Evolutionary conservation across 176 grass and related monocot species (phyloP), one percentile per base, ranked within the genome.

Genomic region (Saccharum spontaneum): DNA sequence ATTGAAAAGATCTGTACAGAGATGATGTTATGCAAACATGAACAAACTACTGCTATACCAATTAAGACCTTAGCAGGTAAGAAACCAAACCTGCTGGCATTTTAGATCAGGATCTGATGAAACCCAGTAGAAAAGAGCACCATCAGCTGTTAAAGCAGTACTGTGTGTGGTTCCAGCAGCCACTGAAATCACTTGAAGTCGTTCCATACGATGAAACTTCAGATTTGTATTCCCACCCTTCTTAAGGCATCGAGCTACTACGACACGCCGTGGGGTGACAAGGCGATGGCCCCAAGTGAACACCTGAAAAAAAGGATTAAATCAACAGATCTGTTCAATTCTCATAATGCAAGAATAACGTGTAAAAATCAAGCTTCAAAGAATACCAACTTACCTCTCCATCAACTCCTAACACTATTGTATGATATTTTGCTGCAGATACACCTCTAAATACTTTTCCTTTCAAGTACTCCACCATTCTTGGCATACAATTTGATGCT

Each of bases 391-490:
- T 87, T 92, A 98, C 97, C 92, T 97, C 97, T 24, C 94, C 87
- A 66, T 99, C 94, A 89, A 87, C 81, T 84, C 91, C 90, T 89
- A 97, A 81, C 22, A 86, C 94, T 86, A 97, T 67, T 31, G 97
- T 97, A 88, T 99, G 97, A 85, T 88, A 97, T 67, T 99, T 99
- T 78, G 97, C 97, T 72, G 90, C 84, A 76, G 94, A 97, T 34
- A 99, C 84, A 81, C 83, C 52, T 83, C 63, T 99, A 81, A 99
- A 90, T 75, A 84, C 22, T 89, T 99, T 99, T 69, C 97, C 97
- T 88, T 99, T 99, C 78, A 99, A 90, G 80, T 92, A 99, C 48
- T 97, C 94, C 22, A 99, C 97, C 91, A 99, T 92, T 84, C 97
- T 90, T 55, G 97, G 97, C 30, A 86, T 90, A 76, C 83, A 99